Conservation (phyloP, 805 yeast genomes). For the Metschnikowia similis region DNA sequence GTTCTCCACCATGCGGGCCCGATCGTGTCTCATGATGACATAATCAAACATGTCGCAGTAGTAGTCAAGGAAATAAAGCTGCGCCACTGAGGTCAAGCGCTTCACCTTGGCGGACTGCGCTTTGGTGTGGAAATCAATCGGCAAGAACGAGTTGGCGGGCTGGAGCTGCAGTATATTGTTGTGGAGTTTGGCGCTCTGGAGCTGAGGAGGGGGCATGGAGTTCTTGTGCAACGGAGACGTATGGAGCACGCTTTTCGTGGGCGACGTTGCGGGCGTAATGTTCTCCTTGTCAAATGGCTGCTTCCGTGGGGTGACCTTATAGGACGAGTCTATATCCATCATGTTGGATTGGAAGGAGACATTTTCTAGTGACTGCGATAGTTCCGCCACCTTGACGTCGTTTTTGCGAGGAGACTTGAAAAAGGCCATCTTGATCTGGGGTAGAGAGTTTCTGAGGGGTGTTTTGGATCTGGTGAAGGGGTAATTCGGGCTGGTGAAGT, state of each 20-base stretch:
- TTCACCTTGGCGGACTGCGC: conserved; percentile 74
- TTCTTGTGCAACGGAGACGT: conserved; percentile 16
- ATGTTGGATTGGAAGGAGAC: conserved; percentile 31
- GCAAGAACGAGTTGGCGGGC: conserved; percentile 24
- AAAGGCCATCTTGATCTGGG: conserved; percentile 12
- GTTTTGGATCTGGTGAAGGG: no score
- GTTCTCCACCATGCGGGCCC: conserved; percentile 66
- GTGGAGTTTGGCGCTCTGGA: conserved; percentile 20
- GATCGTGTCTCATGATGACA: conserved; percentile 78
- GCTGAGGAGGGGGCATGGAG: conserved; percentile 9
- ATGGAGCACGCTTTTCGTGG: conserved; percentile 28
- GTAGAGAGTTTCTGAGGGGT: neutral
- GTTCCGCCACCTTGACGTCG: conserved; percentile 29
- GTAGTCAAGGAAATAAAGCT: conserved; percentile 89
- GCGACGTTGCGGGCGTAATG: conserved; percentile 29
- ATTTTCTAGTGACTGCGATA: conserved; percentile 42
- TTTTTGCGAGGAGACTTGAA: conserved; percentile 16
- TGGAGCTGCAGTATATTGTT: conserved; percentile 32
- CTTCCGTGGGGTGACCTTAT: conserved; percentile 27
- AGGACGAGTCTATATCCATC: conserved; percentile 40
- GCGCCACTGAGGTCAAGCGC: conserved; percentile 85
- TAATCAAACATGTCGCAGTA: conserved; percentile 96
- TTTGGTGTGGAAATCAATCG: conserved; percentile 49
- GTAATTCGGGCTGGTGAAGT: no score
- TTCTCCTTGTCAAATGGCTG: conserved; percentile 15